These are phyloP conservation scores for Echria macrotheca DNA, from an alignment of 495 filamentous ascomycete genomes.

Conservation along the genomic window DNA sequence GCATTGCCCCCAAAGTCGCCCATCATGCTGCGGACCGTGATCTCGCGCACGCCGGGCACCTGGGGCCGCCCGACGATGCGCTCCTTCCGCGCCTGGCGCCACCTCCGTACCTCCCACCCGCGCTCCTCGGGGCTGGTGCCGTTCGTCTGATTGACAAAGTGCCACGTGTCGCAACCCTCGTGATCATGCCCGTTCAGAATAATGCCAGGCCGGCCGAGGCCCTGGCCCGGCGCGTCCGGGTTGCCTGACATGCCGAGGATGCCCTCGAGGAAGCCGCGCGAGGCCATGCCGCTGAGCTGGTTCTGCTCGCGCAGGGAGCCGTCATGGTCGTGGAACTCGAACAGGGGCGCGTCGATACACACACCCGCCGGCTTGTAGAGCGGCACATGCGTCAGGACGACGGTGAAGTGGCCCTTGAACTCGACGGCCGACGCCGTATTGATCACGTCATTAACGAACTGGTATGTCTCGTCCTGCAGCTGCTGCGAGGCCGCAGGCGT, in stretches of 20 bases:
- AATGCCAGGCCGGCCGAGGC: slow-evolving; percentile 57
- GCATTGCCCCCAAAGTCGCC: slow-evolving; percentile 86
- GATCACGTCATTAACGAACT: slow-evolving; percentile 70
- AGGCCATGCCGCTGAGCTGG: slow-evolving; percentile 66
- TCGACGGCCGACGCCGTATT: slow-evolving; percentile 60
- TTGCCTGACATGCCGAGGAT: slow-evolving; percentile 72
- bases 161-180: slow-evolving; percentile 82
- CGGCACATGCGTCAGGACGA: slow-evolving; percentile 89
- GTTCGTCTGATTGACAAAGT: slow-evolving; percentile 57
- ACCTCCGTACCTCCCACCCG: slow-evolving; percentile 41
- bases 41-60: slow-evolving; percentile 65
- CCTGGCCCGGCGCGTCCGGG: slow-evolving; percentile 43
- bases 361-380: slow-evolving; percentile 77
- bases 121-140: slow-evolving; percentile 21
- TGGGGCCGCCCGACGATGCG: slow-evolving; percentile 29
- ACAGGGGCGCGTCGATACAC: slow-evolving; percentile 78
- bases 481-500: slow-evolving; percentile 60
- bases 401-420: slow-evolving; percentile 61
- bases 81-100: slow-evolving; percentile 29
- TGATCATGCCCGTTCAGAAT: slow-evolving; percentile 94
- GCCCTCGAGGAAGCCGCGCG: slow-evolving; percentile 64
- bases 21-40: slow-evolving; percentile 99
- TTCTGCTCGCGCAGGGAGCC: slow-evolving; percentile 87
- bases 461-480: slow-evolving; percentile 67
- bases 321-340: slow-evolving; percentile 62